Base-by-base conservation (phyloP, 2,329 filamentous ascomycete species). In the Alternaria ventricosa region DNA sequence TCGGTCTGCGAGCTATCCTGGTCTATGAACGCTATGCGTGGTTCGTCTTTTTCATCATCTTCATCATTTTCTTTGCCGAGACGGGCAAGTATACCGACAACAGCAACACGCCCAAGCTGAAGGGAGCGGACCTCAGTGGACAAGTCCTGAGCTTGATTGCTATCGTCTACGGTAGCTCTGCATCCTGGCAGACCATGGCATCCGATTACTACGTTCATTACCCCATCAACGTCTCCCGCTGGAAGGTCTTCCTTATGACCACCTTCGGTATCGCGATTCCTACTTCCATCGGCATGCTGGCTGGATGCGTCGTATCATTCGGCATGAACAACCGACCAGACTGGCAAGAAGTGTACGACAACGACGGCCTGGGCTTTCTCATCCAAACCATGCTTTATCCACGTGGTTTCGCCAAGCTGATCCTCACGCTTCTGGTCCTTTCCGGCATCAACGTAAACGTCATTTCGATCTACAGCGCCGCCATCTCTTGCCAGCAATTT, bases 21-120 rank as follows among this genome's bases (percentile, higher is more conserved):
- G 76, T 81, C 0, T 85, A 81, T 66, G 84, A 85, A 74, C 82
- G 82, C 58, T 85, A 84, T 63, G 82, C 83, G 2, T 85, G 83
- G 83, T 78, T 84, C 63, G 68, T 81, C 56, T 83, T 82, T 58
- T 80, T 85, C 67, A 79, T 84, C 65, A 78, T 85, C 36, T 79
- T 86, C 68, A 76, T 82, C 62, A 76, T 86, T 58, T 81, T 86
- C 58, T 81, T 85, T 55, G 83, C 81, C 15, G 77, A 85, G 73
- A 80, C 83, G 2, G 83, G 79, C 10, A 75, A 73, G 7, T 82
- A 84, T 57, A 77, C 84, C 10, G 80, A 84, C 57, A 74, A 82
- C 57, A 75, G 66, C 28, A 73, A 74, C 8, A 77, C 77, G 10
- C 73, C 73, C 3, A 56, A 62, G 9, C 73, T 78, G 8, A 74